phyloP scores from a whole-genome alignment of 2,329 filamentous ascomycete species.

The Colletotrichum tropicicola region DNA sequence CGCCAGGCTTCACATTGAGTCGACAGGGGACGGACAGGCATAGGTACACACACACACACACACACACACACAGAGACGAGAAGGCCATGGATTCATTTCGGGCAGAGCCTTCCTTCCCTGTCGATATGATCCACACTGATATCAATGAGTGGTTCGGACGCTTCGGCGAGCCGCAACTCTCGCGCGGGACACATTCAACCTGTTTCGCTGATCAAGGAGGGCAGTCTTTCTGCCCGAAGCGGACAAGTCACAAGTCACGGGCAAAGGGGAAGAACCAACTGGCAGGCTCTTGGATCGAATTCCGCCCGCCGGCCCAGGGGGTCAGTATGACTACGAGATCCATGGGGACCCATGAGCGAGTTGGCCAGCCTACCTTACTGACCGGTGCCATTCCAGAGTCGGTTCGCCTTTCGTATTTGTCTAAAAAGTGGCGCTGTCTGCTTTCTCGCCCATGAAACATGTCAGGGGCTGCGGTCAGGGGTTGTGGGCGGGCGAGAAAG shows the following conservation, averaged over 20 bases:
- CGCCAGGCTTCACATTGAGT: not conserved
- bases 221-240: not conserved
- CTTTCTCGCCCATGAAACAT: slow-evolving; percentile 18
- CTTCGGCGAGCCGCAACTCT: slow-evolving; percentile 13
- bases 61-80: not conserved
- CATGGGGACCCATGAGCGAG: not conserved
- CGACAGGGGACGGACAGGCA: not conserved
- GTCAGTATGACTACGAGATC: not conserved
- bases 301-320: not conserved
- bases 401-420: slow-evolving; percentile 15
- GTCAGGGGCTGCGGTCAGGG: slow-evolving; percentile 7
- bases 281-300: not conserved
- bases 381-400: not conserved
- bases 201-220: not conserved
- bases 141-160: slow-evolving; percentile 9
- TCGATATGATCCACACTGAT: slow-evolving; percentile 20
- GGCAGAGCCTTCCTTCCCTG: slow-evolving; percentile 10
- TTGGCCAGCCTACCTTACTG: not conserved
- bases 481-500: not conserved
- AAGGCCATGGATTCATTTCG: slow-evolving; percentile 21
- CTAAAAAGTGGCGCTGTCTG: slow-evolving; percentile 15
- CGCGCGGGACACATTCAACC: not conserved
- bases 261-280: not conserved
- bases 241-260: not conserved
- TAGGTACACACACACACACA: not conserved